Evolutionary conservation across 2,329 filamentous ascomycete genomes (phyloP).

Genomic region (Nemania sp.): DNA sequence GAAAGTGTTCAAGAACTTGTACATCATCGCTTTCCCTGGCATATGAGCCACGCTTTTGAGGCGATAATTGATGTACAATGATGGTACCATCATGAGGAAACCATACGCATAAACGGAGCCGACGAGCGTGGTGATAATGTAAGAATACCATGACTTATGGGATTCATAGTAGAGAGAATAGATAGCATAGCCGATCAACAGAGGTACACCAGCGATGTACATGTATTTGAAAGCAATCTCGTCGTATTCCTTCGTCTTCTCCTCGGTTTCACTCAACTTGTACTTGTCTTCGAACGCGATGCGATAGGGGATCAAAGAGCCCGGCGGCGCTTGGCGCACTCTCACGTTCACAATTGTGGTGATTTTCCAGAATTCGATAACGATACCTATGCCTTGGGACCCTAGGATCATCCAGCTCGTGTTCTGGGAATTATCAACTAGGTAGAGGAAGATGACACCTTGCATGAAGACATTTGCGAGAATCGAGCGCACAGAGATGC

Average conservation of each 20-base stretch:
- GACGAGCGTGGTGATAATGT: slow-evolving; percentile 91
- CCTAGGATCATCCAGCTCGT: slow-evolving; percentile 99
- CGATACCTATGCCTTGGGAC: slow-evolving; percentile 80
- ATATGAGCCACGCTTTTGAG: slow-evolving; percentile 95
- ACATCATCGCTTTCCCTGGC: slow-evolving; percentile 94
- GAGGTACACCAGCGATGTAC: slow-evolving; percentile 86
- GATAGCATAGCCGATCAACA: slow-evolving; percentile 83
- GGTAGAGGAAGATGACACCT: slow-evolving; percentile 89
- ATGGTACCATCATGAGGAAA: slow-evolving; percentile 98
- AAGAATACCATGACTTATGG: slow-evolving; percentile 98
- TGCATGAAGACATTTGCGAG: slow-evolving; percentile 99
- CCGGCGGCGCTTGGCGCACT: slow-evolving; percentile 68
- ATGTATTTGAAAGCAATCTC: slow-evolving; percentile 97
- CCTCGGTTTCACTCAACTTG: slow-evolving; percentile 89
- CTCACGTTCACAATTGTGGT: slow-evolving; percentile 93
- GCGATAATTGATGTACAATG: slow-evolving; percentile 98
- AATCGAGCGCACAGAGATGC: slow-evolving; percentile 94
- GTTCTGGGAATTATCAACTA: slow-evolving; percentile 95
- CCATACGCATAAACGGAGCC: slow-evolving; percentile 97
- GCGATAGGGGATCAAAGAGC: slow-evolving; percentile 75
- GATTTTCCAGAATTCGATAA: slow-evolving; percentile 84
- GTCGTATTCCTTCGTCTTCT: slow-evolving; percentile 98
- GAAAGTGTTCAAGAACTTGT: slow-evolving; percentile 98
- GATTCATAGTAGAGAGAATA: slow-evolving; percentile 92
- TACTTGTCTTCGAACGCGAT: slow-evolving; percentile 95